Conservation (phyloP, 495 filamentous ascomycete species). For the Astrocystis sublimbata region DNA sequence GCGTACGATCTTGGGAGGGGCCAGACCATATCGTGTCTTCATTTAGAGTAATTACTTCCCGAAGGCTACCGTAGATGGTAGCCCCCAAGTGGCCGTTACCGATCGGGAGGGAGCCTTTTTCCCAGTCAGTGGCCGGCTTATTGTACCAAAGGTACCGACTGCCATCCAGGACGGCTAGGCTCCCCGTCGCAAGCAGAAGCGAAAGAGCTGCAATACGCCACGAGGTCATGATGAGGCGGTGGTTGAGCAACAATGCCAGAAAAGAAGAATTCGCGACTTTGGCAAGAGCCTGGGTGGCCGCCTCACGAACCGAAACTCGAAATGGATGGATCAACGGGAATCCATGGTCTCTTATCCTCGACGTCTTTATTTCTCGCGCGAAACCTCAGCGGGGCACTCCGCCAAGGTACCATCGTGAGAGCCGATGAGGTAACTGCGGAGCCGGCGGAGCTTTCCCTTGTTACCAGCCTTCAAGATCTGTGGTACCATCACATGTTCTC, state of each 20-base stretch:
- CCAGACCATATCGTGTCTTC: constrained; percentile 57
- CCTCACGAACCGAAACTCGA: not conserved
- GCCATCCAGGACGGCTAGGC: not conserved
- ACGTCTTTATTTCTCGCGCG: not conserved
- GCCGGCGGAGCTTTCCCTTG: constrained; percentile 1
- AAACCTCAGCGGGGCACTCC: not conserved
- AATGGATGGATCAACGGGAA: not conserved
- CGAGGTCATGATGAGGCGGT: constrained; percentile 2
- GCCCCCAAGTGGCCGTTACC: constrained; percentile 55
- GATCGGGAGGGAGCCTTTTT: constrained; percentile 31
- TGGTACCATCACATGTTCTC: too few relatives aligned
- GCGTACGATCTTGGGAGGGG: constrained; percentile 46
- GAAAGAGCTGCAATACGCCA: not conserved
- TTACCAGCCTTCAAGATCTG: not conserved
- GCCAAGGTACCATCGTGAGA: not conserved
- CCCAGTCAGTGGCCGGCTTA: constrained; percentile 23
- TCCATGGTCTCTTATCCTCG: not conserved
- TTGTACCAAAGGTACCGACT: constrained; percentile 14
- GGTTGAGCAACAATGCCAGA: not conserved
- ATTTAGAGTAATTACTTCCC: constrained; percentile 39
- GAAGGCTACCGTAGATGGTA: constrained; percentile 49
- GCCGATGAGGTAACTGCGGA: not conserved
- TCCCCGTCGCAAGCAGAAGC: constrained; percentile 5
- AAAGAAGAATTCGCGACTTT: not conserved
- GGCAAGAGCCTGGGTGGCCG: not conserved